These are phyloP conservation scores for Cryptosporidium felis DNA, from an alignment of 169 alveolate genomes.

Conservation along the genomic window DNA sequence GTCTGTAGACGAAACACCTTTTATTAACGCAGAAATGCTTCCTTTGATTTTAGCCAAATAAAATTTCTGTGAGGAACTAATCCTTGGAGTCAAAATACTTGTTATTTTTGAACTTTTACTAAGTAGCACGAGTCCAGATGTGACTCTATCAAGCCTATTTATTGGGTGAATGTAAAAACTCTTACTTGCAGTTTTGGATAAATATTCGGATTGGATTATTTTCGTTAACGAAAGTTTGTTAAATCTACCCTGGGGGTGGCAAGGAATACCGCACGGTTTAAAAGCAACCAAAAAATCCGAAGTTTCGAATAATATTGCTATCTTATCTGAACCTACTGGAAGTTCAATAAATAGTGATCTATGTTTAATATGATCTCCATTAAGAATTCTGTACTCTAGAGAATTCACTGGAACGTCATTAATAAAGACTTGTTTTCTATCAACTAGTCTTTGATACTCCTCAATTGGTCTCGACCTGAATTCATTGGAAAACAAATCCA, in stretches of 20 bases:
- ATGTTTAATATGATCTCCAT: conserved; percentile 83
- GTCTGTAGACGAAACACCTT: neutral
- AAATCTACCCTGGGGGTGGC: conserved; percentile 87
- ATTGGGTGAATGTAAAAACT: conserved; percentile 77
- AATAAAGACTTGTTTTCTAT: conserved; percentile 80
- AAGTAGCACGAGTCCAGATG: conserved; percentile 89
- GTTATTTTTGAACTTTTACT: conserved; percentile 84
- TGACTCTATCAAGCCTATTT: conserved; percentile 90
- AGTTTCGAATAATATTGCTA: conserved; percentile 80
- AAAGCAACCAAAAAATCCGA: conserved; percentile 79
- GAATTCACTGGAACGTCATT: conserved; percentile 76
- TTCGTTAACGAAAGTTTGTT: conserved; percentile 81
- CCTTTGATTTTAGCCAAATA: conserved; percentile 86
- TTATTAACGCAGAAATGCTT: conserved; percentile 63
- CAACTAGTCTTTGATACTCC: conserved; percentile 82
- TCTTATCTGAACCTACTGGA: conserved; percentile 79
- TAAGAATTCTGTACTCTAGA: conserved; percentile 76
- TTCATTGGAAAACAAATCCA: conserved; percentile 78
- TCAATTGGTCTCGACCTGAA: conserved; percentile 81
- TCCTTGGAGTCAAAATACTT: conserved; percentile 76
- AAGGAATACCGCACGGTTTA: conserved; percentile 90
- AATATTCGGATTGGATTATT: conserved; percentile 76
- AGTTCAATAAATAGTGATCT: conserved; percentile 82
- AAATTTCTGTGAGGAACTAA: conserved; percentile 75
- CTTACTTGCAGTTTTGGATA: conserved; percentile 65